Conservation (phyloP, 345 rosid species). For the Mallotus nudiflorus region DNA sequence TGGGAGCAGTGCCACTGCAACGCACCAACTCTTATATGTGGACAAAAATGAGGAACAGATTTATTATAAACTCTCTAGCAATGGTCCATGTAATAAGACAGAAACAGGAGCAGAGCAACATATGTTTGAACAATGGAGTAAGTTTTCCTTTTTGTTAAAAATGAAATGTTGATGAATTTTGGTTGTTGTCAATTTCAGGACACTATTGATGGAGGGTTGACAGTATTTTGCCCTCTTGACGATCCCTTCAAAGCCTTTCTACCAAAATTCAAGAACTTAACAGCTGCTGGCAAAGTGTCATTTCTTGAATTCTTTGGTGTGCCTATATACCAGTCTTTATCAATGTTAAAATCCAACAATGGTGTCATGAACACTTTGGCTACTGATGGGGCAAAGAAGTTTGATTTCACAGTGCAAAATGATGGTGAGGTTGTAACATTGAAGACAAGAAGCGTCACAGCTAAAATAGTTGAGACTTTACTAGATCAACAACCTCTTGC, state of each 20-base stretch:
- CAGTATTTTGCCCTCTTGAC: conserved; percentile 94
- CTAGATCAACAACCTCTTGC: conserved; percentile 83
- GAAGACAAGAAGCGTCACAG: conserved; percentile 68
- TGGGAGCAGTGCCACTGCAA: background rate
- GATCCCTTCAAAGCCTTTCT: conserved; percentile 78
- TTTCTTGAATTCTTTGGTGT: conserved; percentile 73
- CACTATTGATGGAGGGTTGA: conserved; percentile 75
- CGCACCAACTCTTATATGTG: background rate
- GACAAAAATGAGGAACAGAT: background rate
- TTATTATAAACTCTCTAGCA: background rate
- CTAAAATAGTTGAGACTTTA: conserved; percentile 60
- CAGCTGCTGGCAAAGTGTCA: conserved; percentile 61
- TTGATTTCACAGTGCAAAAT: conserved; percentile 80
- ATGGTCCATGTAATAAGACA: background rate
- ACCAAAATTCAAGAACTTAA: conserved; percentile 78
- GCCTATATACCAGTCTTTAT: conserved; percentile 69
- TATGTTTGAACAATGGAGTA: no score
- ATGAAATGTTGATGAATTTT: background rate
- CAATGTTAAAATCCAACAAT: conserved; percentile 81
- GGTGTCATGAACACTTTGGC: conserved; percentile 92
- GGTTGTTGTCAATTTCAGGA: conserved; percentile 45
- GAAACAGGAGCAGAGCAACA: background rate
- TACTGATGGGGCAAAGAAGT: conserved; percentile 78
- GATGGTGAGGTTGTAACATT: conserved; percentile 73
- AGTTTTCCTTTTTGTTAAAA: background rate